Evolutionary conservation across 371 early-diverging fungal genomes (phyloP).

Genomic region (Amoeboradix gromovi): DNA sequence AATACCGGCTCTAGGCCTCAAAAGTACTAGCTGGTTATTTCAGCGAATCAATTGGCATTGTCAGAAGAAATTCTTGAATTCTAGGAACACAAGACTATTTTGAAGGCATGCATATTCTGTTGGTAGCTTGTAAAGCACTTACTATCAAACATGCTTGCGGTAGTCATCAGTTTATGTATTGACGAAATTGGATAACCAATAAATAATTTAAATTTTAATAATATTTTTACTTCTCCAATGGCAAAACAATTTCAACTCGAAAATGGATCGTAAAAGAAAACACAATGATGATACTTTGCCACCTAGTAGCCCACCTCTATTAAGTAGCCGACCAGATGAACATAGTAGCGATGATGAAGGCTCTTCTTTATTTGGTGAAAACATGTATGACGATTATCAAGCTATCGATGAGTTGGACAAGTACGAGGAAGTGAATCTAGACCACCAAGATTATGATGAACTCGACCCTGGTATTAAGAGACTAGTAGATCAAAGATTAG

Average conservation of each 20-base stretch:
- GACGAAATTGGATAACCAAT: neutral
- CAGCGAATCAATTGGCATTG: too few relatives aligned
- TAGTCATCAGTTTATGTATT: too few relatives aligned
- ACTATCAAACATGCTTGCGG: too few relatives aligned
- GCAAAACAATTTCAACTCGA: neutral
- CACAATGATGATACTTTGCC: neutral
- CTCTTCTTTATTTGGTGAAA: neutral
- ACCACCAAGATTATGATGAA: neutral
- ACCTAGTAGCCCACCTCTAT: neutral
- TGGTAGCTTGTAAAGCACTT: too few relatives aligned
- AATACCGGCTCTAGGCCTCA: too few relatives aligned
- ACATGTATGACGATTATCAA: neutral
- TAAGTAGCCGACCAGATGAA: neutral
- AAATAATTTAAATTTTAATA: neutral
- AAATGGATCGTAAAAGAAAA: neutral
- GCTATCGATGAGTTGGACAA: neutral
- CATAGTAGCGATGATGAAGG: neutral
- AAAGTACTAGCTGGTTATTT: too few relatives aligned
- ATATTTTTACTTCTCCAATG: neutral
- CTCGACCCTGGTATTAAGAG: neutral
- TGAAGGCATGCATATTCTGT: too few relatives aligned
- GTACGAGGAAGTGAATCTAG: neutral
- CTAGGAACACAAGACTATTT: too few relatives aligned
- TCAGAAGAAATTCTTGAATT: too few relatives aligned
- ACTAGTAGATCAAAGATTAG: neutral